Evolutionary conservation across 2,329 filamentous ascomycete genomes (phyloP), one percentile per base, ranked within the genome.

Genomic region (Colletotrichum sojae): DNA sequence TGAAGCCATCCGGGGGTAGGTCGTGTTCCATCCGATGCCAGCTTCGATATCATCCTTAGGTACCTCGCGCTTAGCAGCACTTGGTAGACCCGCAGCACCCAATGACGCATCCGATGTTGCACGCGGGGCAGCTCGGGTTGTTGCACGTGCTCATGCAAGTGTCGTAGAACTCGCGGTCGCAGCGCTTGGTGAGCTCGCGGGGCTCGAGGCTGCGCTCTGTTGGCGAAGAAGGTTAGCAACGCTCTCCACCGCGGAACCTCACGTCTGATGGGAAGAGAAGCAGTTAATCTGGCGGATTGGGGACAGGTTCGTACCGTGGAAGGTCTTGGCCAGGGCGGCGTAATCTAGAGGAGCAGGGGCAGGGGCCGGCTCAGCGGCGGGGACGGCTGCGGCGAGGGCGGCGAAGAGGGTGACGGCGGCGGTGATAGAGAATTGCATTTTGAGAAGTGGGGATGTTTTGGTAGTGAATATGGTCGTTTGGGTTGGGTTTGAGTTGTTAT

Each of bases 81-180:
- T 22, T 13, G 9, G 49, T 52, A n/a, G 49, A 52, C 6, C 49
- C 22, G 16, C 49, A 52, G 49, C 49, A 52, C 6, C 49, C 49
- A 8, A 52, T 52, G 49, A 52, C 49, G 25, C 49, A 52, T 13
- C 49, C 49, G 18, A 52, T 52, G 49, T 52, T 52, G 49, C 49
- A 52, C 3, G 49, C 49, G 16, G 49, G 49, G 49, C 49, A 52
- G 13, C 13, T 13, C 9, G 49, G 49, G 49, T 52, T 52, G 49
- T 52, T 52, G 49, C 49, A 52, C 9, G 49, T 52, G 49, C 49
- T 22, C 49, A 52, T 27, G 49, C 49, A 52, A 6, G 49, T 52
- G 25, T 52, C 13, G 49, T 52, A 52, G 25, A 52, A 52, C 2
- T 52, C 49, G 25, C 25, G 25, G 20, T 52, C 49, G 20, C 49